Base-by-base conservation (phyloP, 352 stramenopile genomes). In the Pythium pyrilobum region DNA sequence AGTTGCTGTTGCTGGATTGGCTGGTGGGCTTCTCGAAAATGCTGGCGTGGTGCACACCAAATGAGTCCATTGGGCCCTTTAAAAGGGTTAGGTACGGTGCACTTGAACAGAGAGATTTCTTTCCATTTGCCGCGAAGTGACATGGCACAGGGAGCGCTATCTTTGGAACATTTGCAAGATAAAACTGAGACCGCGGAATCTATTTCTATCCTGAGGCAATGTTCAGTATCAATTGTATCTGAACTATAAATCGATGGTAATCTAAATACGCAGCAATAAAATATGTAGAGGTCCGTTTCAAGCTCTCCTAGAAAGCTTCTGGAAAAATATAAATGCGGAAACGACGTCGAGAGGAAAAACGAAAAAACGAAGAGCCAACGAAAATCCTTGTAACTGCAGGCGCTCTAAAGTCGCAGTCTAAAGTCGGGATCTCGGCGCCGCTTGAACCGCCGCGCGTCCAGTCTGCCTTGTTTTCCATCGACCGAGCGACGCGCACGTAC, bases 361-460 rank as follows among this genome's bases (percentile, higher is more conserved):
- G 32, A 41, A 59, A 59, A 52, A 59, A 59, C 58, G 41, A 66
- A 66, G 48, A 52, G 39, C 41, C 48, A 37, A 48, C 40, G 48
- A 65, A 56, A 59, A 59, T 59, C 50, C 57, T 38, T 48, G 58
- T 53, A 66, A 66, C 58, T 59, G 24, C 58, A 56, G 45, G 56
- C 49, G 36, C 38, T 39, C 45, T 18, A 6, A 20, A 15, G 29
- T 42, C 29, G 21, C 16, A 45, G 32, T 34, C 41, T 33, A 53
- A 53, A 53, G 20, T 36, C 33, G 24, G 44, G 33, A 33, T 62
- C 40, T 41, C 16, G 15, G 12, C 9, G 27, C 15, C 4, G 11
- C 16, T 13, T 28, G 16, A 55, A 48, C 18, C 16, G 41, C 23
- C 20, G 8, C 28, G 27, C 11, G 18, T 31, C 21, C 27, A 27